Evolutionary conservation across 2,329 filamentous ascomycete genomes (phyloP), one percentile per base, ranked within the genome.

Genomic region (Fusarium subglutinans): DNA sequence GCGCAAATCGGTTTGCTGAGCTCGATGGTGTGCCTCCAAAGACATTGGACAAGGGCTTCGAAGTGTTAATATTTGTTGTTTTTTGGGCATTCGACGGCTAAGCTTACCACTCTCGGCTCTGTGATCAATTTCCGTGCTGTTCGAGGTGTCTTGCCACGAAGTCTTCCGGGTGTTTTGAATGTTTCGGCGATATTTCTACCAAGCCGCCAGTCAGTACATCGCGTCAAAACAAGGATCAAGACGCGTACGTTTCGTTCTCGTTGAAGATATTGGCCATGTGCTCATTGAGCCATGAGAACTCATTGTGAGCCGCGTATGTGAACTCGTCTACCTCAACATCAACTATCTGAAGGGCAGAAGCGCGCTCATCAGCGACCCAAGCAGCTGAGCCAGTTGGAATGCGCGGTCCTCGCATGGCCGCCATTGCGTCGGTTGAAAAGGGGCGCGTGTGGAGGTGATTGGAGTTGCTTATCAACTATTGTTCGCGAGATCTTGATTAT

Each of bases 201-300:
- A 38, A 69, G 47, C 30, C 37, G 48, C 22, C 35, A 56, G 51
- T 75, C 44, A 79, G 72, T 64, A 64, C 20, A 43, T 44, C 59
- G 61, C 53, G 47, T 57, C 28, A 48, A 44, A 56, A 47, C 26
- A 53, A 50, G 44, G 54, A 44, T 45, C 45, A 58, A 17, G 33
- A 72, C 72, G 59, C 80, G 79, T 90, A 98, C 96, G 95, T 90
- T 83, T 95, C 91, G 80, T 95, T 93, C 77, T 92, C 91, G 78
- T 91, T 92, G 81, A 98, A 97, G 79, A 99, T 94, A 73, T 97
- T 94, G 56, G 91, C 90, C 96, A 99, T 98, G 82, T 99, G 96
- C 84, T 98, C 96, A 80, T 99, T 98, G 78, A 99, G 87, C 96
- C 96, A 99, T 81, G 98, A 95, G 79, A 98, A 86, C 82, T 99